A percentile compares a stretch with the other conserved stretches of the same genome.
Evolutionary conservation across 257 asterid species (phyloP).

Genomic region (Jaltomata sinuosa): DNA sequence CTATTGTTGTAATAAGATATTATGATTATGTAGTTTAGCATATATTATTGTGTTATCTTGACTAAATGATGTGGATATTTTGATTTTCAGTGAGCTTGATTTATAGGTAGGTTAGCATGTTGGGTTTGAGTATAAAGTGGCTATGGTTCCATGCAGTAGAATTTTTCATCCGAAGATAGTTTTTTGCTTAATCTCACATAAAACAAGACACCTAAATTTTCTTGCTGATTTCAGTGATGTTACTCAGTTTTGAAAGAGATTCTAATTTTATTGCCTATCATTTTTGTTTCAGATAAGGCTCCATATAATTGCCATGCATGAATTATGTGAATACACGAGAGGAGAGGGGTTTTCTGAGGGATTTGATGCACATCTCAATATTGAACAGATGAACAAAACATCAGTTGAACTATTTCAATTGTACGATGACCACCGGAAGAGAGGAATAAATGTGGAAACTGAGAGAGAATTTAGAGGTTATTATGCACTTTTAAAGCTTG

Average conservation of each 20-base stretch:
- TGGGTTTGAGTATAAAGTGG: neutral
- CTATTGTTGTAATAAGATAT: neutral
- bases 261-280: neutral
- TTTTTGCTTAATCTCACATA: neutral
- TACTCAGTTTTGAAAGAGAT: neutral
- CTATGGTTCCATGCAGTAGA: neutral
- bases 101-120: neutral
- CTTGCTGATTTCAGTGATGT: neutral
- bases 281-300: conserved; percentile 76
- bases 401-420: conserved; percentile 90
- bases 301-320: conserved; percentile 98
- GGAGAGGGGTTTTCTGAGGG: conserved; percentile 99
- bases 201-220: neutral
- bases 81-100: neutral
- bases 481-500: conserved; percentile 98
- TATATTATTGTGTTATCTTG: neutral
- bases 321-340: conserved; percentile 85
- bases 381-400: conserved; percentile 98
- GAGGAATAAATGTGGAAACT: conserved; percentile 63
- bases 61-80: neutral
- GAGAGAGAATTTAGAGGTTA: conserved; percentile 97
- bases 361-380: conserved; percentile 97
- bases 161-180: neutral
- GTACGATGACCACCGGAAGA: conserved; percentile 92
- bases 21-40: neutral